Base-by-base conservation (phyloP, 108 stramenopile species). In the Phaeodactylum tricornutum region DNA sequence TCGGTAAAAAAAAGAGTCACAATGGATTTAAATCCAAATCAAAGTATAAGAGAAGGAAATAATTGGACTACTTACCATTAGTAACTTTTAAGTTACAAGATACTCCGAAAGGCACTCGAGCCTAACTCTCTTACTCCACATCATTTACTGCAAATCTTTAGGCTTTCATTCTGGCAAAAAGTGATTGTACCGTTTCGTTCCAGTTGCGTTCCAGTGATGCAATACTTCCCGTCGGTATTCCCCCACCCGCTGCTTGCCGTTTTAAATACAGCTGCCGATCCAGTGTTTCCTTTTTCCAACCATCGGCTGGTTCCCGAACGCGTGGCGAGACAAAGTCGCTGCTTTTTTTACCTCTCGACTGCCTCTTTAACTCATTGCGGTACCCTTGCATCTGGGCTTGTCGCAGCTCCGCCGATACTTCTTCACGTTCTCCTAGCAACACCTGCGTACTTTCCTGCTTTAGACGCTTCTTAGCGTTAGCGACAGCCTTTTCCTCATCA, bases 381-480 rank as follows among this genome's bases (percentile, higher is more conserved):
- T 89, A 89, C 38, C 87, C 87, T 50, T 72, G 67, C 87, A 83
- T 89, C 62, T 89, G 87, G 9, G 87, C 87, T 1, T 71, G 75
- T 17, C 51, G 48, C 23, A 89, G 50, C 51, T 89, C 83, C 3
- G 82, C 83, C 0, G 77, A 79, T 1, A 89, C 87, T 66, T 89
- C 81, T 53, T 89, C 87, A 50, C 87, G 67, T 50, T 89, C 87
- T 34, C 87, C 87, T 37, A 89, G 55, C 45, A 82, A 55, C 16
- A 89, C 83, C 54, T 89, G 75, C 1, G 80, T 71, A 3, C 83
- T 69, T 58, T 89, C 87, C 53, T 82, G 75, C 52, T 90, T 90
- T 64, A 83, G 68, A 46, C 76, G 75, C 41, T 69, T 68, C 50
- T 85, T 90, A 1, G 83, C 71, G 15, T 61, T 28, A 11, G 74